Evolutionary conservation across 2,329 filamentous ascomycete genomes (phyloP), one percentile per base, ranked within the genome.

Genomic region (Aspergillus ustus): DNA sequence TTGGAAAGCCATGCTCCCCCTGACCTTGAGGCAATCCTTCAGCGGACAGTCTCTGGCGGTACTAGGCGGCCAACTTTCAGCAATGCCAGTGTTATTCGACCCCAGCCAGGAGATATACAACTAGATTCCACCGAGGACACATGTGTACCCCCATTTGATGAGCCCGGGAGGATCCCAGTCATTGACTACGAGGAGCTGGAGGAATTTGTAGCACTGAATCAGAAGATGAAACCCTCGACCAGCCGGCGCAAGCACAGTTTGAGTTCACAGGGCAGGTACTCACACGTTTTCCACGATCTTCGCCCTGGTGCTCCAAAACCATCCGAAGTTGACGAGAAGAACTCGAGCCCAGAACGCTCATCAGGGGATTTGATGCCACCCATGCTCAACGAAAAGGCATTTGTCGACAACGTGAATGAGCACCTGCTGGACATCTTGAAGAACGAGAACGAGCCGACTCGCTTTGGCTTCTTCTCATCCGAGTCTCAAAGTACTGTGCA

Each of bases 381-480:
- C 20, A 67, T 68, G 28, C 52, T 58, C 44, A 54, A 66, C 63
- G 81, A 83, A 56, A 82, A 74, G 52, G 43, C 64, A 5, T 65
- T 66, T 3, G 60, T 58, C 31, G 70, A 74, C 37, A 59, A 67
- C 4, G 52, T 74, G 34, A 67, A 75, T 59, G 75, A 76, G 60
- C 69, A 71, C 44, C 61, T 71, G 22, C 66, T 75, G 4, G 69
- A 75, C 15, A 70, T 69, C 4, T 70, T 76, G 4, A 75, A 75
- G 45, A 78, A 84, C 69, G 75, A 78, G 43, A 74, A 83, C 51
- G 89, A 92, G 61, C 84, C 87, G 34, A 95, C 93, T 73, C 87
- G 94, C 4, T 98, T 96, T 81, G 95, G 93, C 65, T 97, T 98
- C 80, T 99, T 99, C 78, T 97, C 93, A 0, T 97, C 95, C 0